phyloP scores from a whole-genome alignment of 2,329 filamentous ascomycete species.

The Leptographium lundbergii region DNA sequence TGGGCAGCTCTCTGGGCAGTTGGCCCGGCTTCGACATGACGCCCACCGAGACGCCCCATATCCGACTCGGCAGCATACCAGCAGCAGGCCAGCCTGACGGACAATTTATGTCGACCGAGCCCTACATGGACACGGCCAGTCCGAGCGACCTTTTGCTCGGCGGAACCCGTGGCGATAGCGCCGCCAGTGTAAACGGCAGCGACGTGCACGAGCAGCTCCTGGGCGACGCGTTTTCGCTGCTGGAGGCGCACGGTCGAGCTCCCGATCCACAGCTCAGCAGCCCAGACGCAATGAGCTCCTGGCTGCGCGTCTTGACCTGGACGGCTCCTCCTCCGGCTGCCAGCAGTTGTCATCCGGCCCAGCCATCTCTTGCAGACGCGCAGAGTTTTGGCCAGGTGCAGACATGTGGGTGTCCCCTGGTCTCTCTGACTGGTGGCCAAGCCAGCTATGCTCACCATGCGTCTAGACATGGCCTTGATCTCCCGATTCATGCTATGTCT shows the following conservation, averaged over 20 bases:
- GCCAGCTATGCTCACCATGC: neutral
- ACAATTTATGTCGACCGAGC: neutral
- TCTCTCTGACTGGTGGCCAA: neutral
- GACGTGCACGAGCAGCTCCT: conserved; percentile 16
- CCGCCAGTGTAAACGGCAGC: neutral
- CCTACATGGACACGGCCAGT: no score
- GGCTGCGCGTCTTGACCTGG: conserved; percentile 12
- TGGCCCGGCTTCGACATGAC: neutral
- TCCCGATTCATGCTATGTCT: conserved; percentile 38
- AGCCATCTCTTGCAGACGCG: neutral
- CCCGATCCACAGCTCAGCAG: conserved; percentile 7
- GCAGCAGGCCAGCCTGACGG: neutral
- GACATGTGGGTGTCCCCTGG: neutral
- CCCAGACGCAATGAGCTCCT: conserved; percentile 6
- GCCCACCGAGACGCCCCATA: no score
- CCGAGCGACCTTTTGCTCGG: no score
- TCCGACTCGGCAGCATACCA: no score
- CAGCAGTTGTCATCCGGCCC: neutral
- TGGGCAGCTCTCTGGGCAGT: neutral
- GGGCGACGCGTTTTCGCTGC: conserved; percentile 12
- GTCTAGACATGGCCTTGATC: conserved; percentile 32
- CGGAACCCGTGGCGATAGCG: no score
- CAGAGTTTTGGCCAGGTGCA: neutral
- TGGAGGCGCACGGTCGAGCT: conserved; percentile 13
- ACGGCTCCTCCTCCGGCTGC: conserved; percentile 4